phyloP scores from a whole-genome alignment of 73 alveolate genomes.

The Uronychia setigera region DNA sequence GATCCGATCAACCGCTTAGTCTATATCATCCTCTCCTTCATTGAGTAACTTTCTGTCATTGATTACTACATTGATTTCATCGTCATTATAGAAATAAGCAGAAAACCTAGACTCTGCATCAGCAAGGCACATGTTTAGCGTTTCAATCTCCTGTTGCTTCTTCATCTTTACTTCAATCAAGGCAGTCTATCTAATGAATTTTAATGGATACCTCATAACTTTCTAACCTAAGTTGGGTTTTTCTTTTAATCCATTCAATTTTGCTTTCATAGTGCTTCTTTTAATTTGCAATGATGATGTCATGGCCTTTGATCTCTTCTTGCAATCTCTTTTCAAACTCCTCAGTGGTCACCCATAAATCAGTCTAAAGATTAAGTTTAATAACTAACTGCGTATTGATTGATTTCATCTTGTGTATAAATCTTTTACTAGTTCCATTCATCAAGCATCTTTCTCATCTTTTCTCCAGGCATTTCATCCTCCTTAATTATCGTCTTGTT shows the following conservation, averaged over 20 bases:
- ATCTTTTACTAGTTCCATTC: too few relatives aligned
- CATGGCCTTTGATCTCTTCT: background rate
- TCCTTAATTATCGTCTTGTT: too few relatives aligned
- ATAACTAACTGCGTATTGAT: too few relatives aligned
- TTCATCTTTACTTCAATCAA: background rate
- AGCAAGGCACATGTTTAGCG: background rate
- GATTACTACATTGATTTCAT: background rate
- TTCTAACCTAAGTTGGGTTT: background rate
- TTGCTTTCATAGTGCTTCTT: background rate
- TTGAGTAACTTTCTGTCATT: background rate
- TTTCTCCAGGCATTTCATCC: too few relatives aligned
- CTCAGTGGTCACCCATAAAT: background rate
- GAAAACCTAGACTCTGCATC: background rate
- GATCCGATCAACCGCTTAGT: background rate
- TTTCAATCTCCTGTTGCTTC: background rate
- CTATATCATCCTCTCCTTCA: background rate
- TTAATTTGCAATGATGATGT: background rate
- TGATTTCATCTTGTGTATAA: too few relatives aligned
- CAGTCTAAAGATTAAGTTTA: too few relatives aligned
- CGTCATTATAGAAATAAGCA: background rate
- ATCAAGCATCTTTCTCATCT: too few relatives aligned
- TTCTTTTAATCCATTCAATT: background rate
- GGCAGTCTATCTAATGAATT: background rate
- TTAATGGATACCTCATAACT: background rate
- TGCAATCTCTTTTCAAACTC: background rate